Evolutionary conservation across 2,329 filamentous ascomycete species (phyloP), one percentile per base, ranked within the genome.

Genomic region (Scedosporium boydii): DNA sequence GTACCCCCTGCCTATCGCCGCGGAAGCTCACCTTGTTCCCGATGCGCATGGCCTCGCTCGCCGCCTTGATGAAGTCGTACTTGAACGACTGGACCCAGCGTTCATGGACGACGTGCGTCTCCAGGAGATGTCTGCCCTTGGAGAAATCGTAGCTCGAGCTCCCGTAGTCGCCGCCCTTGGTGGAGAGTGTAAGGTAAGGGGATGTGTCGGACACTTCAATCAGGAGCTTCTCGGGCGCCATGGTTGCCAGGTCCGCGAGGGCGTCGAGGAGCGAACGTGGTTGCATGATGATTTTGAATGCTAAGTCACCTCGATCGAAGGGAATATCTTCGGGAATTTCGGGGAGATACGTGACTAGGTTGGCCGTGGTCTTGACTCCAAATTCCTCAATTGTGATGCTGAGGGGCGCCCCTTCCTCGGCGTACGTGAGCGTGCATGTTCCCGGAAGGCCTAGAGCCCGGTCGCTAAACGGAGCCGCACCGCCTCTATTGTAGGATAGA

Each of bases 261-360:
- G 87, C 86, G 69, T 93, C 89, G 10, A 89, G 81, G 4, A 93
- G 82, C 74, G 84, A 88, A 41, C 83, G 82, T 10, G 88, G 85
- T 67, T 88, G 89, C 89, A 97, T 96, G 71, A 99, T 98, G 64
- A 96, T 91, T 73, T 98, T 99, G 77, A 97, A 89, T 7, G 86
- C 81, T 7, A 98, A 80, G 60, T 87, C 84, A 59, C 91, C 84
- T 38, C 92, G 85, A 69, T 93, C 87, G 67, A 99, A 91, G 0
- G 93, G 95, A 56, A 99, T 98, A 60, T 93, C 88, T 60, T 93
- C 88, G 16, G 85, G 82, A 51, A 78, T 76, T 66, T 91, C 87
- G 16, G 89, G 84, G 59, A 92, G 83, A 75, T 97, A 99, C 0
- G 95, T 98, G 6, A 88, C 90, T 60, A 99, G 79, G 64, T 95